These are phyloP conservation scores for Blastobotrys mokoenaii DNA, from an alignment of 805 yeast species.

Conservation along the genomic window DNA sequence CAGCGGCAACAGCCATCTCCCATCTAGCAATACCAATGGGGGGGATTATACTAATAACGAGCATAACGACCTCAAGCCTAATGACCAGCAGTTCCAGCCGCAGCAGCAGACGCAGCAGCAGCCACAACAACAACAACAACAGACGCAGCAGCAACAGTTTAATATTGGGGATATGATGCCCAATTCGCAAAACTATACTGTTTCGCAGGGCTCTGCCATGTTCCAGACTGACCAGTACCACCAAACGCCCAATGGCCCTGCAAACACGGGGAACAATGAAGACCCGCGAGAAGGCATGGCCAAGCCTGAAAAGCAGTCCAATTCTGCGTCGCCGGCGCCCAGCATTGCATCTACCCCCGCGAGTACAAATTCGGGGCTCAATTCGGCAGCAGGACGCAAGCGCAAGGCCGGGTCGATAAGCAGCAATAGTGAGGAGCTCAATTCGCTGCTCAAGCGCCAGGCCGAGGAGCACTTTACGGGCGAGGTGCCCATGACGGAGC, in stretches of 20 bases:
- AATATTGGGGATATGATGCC: background rate
- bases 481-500: constrained; percentile 12
- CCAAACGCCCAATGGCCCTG: too few species aligned
- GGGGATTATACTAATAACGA: background rate
- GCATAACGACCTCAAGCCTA: background rate
- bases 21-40: too few species aligned
- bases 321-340: too few species aligned
- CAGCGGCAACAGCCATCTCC: too few species aligned
- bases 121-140: constrained; percentile 18
- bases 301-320: too few species aligned
- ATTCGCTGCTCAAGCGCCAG: constrained; percentile 10
- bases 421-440: constrained; percentile 10
- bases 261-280: too few species aligned
- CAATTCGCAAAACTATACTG: too few species aligned
- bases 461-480: constrained; percentile 8
- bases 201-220: too few species aligned
- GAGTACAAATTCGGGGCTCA: background rate
- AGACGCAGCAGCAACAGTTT: background rate
- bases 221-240: too few species aligned
- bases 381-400: background rate
- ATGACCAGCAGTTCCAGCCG: constrained; percentile 18
- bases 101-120: constrained; percentile 8
- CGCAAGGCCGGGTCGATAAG: background rate
- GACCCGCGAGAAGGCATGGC: too few species aligned
- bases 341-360: background rate